A percentile compares a stretch with the other conserved stretches of the same genome.
Conservation (phyloP, 176 grass and related monocot species). For the Dactylis glomerata region DNA sequence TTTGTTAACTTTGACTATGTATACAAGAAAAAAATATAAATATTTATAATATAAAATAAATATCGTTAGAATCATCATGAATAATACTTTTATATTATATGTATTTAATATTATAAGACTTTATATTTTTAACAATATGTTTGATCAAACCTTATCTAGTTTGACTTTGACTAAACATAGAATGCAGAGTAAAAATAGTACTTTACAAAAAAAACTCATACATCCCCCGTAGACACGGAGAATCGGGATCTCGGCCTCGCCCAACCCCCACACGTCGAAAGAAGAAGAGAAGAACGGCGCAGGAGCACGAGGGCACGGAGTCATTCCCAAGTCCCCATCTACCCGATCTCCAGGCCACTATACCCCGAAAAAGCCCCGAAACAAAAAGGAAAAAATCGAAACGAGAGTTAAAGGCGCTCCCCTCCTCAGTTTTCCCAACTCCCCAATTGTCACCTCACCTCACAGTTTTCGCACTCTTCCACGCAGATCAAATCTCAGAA, state of each 20-base stretch:
- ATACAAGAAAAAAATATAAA: too few species aligned
- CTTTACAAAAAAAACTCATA: neutral
- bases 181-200: too few species aligned
- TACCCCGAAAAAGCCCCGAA: neutral
- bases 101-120: too few species aligned
- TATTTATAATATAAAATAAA: too few species aligned
- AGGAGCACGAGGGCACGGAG: neutral
- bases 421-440: slow-evolving; percentile 21
- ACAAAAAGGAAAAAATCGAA: neutral
- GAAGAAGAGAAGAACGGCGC: neutral
- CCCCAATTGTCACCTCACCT: neutral
- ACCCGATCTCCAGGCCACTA: neutral
- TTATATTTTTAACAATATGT: too few species aligned
- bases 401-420: neutral
- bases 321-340: slow-evolving; percentile 5
- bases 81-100: too few species aligned
- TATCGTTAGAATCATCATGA: too few species aligned
- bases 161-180: too few species aligned
- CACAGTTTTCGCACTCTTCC: neutral
- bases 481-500: slow-evolving; percentile 40
- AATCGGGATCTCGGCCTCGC: slow-evolving; percentile 39
- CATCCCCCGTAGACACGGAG: slow-evolving; percentile 23
- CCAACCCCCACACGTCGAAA: neutral
- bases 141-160: too few species aligned
- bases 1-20: too few species aligned